Base-by-base conservation (phyloP, 176 grass and related monocot genomes). In the Eleusine indica region DNA sequence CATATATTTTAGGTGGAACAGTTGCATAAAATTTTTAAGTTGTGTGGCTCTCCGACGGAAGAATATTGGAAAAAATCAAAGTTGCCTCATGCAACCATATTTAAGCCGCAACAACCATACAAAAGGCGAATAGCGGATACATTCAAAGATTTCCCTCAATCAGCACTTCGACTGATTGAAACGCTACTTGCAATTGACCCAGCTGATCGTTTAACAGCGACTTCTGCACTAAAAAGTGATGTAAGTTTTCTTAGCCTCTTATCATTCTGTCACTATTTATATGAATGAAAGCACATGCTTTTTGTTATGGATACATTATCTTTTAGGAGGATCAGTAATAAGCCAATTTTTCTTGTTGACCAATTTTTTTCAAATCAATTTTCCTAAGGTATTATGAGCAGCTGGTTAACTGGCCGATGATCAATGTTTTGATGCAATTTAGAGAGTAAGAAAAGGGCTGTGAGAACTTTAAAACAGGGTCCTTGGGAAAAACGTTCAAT, bases 31-130 rank as follows among this genome's bases (percentile, higher is more conserved):
- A 95, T 95, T 82, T 95, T 95, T 92, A 95, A 95, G 86, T 71
- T 95, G 66, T 95, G 93, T 6, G 93, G 93, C 80, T 95, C 93
- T 76, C 93, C 93, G 0, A 85, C 90, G 17, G 93, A 95, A 90
- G 93, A 95, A 81, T 95, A 92, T 71, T 95, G 93, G 93, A 95
- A 92, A 85, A 95, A 95, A 64, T 95, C 93, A 18, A 95, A 95
- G 83, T 81, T 95, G 83, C 93, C 90, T 56, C 90, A 95, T 88
- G 93, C 93, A 54, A 95, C 93, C 14, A 95, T 95, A 87, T 95
- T 95, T 83, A 95, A 95, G 76, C 93, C 93, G 54, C 93, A 95
- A 13, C 90, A 95, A 10, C 88, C 93, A 39, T 95, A 95, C 81
- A 92, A 71, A 73, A 89, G 93, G 68, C 56, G 90, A 70, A 88